Evolutionary conservation across 805 yeast genomes (phyloP), one percentile per base, ranked within the genome.

Genomic region (Metschnikowia anglica): DNA sequence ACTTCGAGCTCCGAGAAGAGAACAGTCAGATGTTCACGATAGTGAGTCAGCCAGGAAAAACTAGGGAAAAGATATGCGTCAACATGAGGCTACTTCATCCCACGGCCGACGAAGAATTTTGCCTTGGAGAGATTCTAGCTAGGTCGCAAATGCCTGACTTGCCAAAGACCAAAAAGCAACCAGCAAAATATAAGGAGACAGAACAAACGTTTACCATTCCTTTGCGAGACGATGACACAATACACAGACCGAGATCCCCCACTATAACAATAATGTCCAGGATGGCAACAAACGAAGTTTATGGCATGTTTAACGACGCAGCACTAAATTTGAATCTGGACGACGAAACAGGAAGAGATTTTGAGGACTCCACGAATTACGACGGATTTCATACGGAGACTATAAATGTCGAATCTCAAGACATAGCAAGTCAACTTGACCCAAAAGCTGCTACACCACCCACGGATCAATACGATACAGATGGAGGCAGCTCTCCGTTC

Each of bases 251-350:
- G 3, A 66, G 71, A 11, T 84, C 95, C 0, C 95, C 95, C 0
- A 88, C 96, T 0, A 74, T 85, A 49, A 89, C 97, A 0, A 65
- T 83, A 56, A 83, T 76, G 57, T 84, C 96, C 0, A 79, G 80
- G 38, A 79, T 81, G 54, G 91, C 96, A 2, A 76, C 80, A 43
- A 77, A 79, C 41, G 96, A 88, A 52, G 82, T 88, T 0, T 68
- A 76, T 48, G 74, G 78, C 12, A 85, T 88, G 88, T 85, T 88
- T 59, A 86, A 83, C 55, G 79, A 75, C 37, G 78, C 79, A 0
- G 62, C 72, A 3, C 50, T 55, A 9, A 43, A 59, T 20, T 42
- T 59, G n/a, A 53, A 54, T 18, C 58, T 63, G 21, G 68, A 65
- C 28, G 64, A 60, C 29, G 70, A 61, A 30, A 43, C 54, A 15